Evolutionary conservation across 2,329 filamentous ascomycete genomes (phyloP), one percentile per base, ranked within the genome.

Genomic region (Fusarium sacchari): DNA sequence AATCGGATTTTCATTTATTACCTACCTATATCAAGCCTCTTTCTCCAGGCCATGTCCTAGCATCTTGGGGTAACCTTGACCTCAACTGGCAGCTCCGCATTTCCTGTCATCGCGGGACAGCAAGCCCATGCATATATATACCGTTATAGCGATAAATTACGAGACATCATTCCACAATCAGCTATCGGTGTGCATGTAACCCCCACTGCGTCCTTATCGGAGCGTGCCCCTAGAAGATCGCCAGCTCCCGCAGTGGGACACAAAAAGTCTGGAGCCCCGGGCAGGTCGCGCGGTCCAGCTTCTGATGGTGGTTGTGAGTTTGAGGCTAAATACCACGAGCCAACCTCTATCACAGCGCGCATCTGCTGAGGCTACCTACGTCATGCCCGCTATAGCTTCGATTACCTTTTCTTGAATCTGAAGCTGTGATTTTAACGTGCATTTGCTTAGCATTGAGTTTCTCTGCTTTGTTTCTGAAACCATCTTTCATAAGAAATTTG

Each of bases 141-240:
- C 39, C 52, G 67, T 37, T 77, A 71, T 44, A 37, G 14, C 30
- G 30, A 52, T 64, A 62, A 30, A 36, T 34, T 32, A 26, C 20
- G 28, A 36, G 22, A 43, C 53, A 53, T 57, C 61, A 66, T 61
- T 50, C 53, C 69, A 64, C 37, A 68, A 69, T 68, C 28, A 55
- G 74, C 56, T 68, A 64, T 67, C 76, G 76, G 76, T 78, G 73
- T 78, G 76, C 64, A 76, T 39, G 34, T 76, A 75, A 75, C 61
- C 71, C 71, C 60, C 30, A 59, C 47, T 37, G n/a, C 26, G 42
- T 43, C 52, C 40, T 67, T 76, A 70, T 68, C 69, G 61, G 43
- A 55, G 64, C 32, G 24, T 52, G 68, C 60, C 64, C 59, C n/a
- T 52, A 47, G 60, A 76, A 50, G 70, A 68, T 66, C 47, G 60